Base-by-base conservation (phyloP, 306 rosid genomes). In the Gastrolobium villosum region DNA sequence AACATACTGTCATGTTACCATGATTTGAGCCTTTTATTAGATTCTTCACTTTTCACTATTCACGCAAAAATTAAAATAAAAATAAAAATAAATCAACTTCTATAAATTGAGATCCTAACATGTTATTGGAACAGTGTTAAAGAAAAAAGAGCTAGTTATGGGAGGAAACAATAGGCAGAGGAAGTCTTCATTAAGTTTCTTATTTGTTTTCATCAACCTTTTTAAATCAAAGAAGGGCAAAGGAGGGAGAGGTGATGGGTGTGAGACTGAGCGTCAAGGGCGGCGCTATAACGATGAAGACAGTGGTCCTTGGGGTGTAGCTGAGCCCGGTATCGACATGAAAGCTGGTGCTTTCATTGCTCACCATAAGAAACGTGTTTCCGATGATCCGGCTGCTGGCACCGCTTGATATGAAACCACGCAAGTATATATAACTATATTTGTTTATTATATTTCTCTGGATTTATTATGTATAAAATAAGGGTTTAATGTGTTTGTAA, bases 251-350 rank as follows among this genome's bases (percentile, higher is more conserved):
- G 6, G 44, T 2, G 68, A 83, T 3, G 73, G 71, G 2, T 0
- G 36, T 68, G 52, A 45, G n/a, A 43, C 64, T 36, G 48, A 77
- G 0, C 4, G 70, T 3, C 86, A 48, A 82, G 85, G 83, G 37
- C 87, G 89, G 90, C 92, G 96, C 34, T 92, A 91, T 44, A 84
- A 75, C 5, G 98, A 94, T 84, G 78, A 34, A 80, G 87, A 65
- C 0, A 71, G 53, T 7, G 26, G 26, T 20, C 26, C 26, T 20
- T 84, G 76, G 71, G 85, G 90, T 7, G 87, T 82, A 0, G 97
- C 92, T 13, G 94, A 87, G 26, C 98, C 87, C 32, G 84, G 65
- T 11, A 89, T 94, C 56, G 88, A 94, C 79, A 55, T 45, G 15
- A 89, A 76, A 65, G 95, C 97, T 13, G 82, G 79, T 5, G 81